Evolutionary conservation across 2,329 filamentous ascomycete species (phyloP).

Genomic region (Hypoxylon sp.): DNA sequence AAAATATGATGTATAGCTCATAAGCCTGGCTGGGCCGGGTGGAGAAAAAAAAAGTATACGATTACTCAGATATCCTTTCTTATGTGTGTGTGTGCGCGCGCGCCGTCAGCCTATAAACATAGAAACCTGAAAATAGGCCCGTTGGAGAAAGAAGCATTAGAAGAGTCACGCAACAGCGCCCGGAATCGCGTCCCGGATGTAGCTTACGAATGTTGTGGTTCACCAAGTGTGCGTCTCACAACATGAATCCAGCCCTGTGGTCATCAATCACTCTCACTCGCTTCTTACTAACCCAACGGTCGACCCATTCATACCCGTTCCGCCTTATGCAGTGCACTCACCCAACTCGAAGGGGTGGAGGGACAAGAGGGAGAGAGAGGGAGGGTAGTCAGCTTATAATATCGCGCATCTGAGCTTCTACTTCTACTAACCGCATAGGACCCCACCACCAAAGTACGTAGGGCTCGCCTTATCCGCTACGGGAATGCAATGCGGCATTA

Average conservation of each 20-base stretch:
- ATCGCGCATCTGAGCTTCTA: constrained; percentile 28
- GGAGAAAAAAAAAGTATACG: constrained; percentile 3
- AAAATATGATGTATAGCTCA: constrained; percentile 14
- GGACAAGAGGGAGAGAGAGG: constrained; percentile 7
- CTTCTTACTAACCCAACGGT: constrained; percentile 19
- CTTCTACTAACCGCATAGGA: constrained; percentile 18
- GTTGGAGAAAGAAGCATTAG: constrained; percentile 8
- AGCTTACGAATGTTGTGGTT: constrained; percentile 24
- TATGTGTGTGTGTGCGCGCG: background rate
- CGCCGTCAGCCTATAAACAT: constrained; percentile 17
- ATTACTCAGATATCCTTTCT: constrained; percentile 32
- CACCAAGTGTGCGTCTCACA: constrained; percentile 17
- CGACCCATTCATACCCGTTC: constrained; percentile 19
- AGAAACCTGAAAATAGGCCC: background rate
- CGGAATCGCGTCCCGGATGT: constrained; percentile 38
- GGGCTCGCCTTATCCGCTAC: constrained; percentile 30
- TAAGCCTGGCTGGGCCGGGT: constrained; percentile 1
- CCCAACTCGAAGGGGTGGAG: constrained; percentile 5
- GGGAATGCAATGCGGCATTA: constrained; percentile 39
- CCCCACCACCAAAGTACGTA: constrained; percentile 25
- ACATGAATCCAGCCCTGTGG: constrained; percentile 26
- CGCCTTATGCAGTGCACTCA: constrained; percentile 21
- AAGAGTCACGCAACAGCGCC: constrained; percentile 13
- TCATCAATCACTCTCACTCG: constrained; percentile 24
- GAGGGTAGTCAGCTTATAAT: constrained; percentile 34